A percentile compares a stretch with the other conserved stretches of the same genome.
Conservation (phyloP, 2,329 filamentous ascomycete species). For the Talaromyces sp. region DNA sequence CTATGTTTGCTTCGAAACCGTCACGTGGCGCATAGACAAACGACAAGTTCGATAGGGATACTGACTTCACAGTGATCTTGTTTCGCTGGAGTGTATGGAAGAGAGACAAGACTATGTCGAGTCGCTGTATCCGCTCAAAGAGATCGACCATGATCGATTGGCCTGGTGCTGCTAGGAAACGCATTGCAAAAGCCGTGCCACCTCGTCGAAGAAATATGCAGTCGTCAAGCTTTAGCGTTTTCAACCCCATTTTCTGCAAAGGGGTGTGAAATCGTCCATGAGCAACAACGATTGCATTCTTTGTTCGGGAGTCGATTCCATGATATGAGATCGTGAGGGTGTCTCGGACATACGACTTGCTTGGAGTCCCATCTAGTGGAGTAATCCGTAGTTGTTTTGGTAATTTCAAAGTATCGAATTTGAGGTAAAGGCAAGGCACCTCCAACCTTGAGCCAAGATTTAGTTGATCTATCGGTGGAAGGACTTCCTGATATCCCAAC, state of each 20-base stretch:
- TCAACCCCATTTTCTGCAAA: conserved; percentile 26
- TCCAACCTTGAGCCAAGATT: conserved; percentile 29
- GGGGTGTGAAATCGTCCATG: conserved; percentile 32
- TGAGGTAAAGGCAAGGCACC: conserved; percentile 36
- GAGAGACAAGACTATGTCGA: conserved; percentile 37
- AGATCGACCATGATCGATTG: conserved; percentile 34
- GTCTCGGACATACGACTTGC: conserved; percentile 30
- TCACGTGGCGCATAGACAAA: conserved; percentile 34
- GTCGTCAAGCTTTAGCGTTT: conserved; percentile 29
- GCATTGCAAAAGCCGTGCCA: conserved; percentile 37
- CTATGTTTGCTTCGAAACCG: conserved; percentile 31
- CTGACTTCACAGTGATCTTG: conserved; percentile 30
- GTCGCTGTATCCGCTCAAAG: conserved; percentile 36
- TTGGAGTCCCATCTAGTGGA: conserved; percentile 27
- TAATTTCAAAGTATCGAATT: conserved; percentile 30
- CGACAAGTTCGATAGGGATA: conserved; percentile 35
- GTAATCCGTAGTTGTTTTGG: conserved; percentile 30
- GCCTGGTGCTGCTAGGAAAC: conserved; percentile 35
- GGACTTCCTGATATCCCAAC: conserved; percentile 27
- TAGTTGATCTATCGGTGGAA: conserved; percentile 30
- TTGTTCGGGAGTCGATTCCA: conserved; percentile 34
- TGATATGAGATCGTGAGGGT: conserved; percentile 38
- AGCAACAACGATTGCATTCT: conserved; percentile 35
- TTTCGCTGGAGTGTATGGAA: conserved; percentile 34
- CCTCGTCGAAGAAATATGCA: conserved; percentile 34